Evolutionary conservation across 2,329 filamentous ascomycete genomes (phyloP).

Genomic region (Tolypocladium capitatum): DNA sequence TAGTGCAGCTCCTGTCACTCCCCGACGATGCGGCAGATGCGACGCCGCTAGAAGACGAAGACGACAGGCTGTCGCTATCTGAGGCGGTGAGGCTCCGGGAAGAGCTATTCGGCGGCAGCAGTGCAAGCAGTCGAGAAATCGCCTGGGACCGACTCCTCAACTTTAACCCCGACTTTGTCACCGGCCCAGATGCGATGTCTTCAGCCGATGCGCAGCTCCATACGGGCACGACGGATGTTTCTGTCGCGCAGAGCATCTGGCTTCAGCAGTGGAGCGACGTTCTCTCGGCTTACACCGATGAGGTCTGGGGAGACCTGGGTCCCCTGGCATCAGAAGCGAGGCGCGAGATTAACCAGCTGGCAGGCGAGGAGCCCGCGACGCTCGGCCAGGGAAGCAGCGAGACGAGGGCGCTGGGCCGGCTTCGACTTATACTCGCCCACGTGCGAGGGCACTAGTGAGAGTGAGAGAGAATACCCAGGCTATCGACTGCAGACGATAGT

Average conservation of each 20-base stretch:
- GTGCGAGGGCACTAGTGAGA: slow-evolving; percentile 14
- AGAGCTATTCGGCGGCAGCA: slow-evolving; percentile 21
- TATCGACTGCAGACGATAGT: no score
- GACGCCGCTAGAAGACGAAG: slow-evolving; percentile 9
- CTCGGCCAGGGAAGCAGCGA: slow-evolving; percentile 1
- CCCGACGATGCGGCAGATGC: slow-evolving; percentile 9
- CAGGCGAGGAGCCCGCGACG: slow-evolving; percentile 8
- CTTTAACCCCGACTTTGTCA: slow-evolving; percentile 33
- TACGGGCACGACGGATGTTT: slow-evolving; percentile 24
- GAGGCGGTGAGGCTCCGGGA: slow-evolving; percentile 20
- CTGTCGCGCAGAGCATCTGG: slow-evolving; percentile 31
- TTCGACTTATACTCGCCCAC: slow-evolving; percentile 24
- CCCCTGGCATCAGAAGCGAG: slow-evolving; percentile 42
- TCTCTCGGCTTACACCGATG: slow-evolving; percentile 44
- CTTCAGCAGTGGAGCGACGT: slow-evolving; percentile 42
- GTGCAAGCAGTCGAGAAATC: not conserved
- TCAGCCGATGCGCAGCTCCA: slow-evolving; percentile 11
- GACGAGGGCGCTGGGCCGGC: slow-evolving; percentile 18
- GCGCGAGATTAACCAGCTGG: slow-evolving; percentile 36
- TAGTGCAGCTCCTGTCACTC: slow-evolving; percentile 22
- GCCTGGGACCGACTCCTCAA: slow-evolving; percentile 35
- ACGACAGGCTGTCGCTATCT: slow-evolving; percentile 13
- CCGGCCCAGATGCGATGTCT: slow-evolving; percentile 7
- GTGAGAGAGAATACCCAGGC: not conserved
- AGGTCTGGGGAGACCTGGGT: slow-evolving; percentile 54